Percentiles rank a stretch among this genome's conserved stretches.
These are phyloP conservation scores for Xylaria venustula DNA, from an alignment of 495 filamentous ascomycete species.

Conservation along the genomic window DNA sequence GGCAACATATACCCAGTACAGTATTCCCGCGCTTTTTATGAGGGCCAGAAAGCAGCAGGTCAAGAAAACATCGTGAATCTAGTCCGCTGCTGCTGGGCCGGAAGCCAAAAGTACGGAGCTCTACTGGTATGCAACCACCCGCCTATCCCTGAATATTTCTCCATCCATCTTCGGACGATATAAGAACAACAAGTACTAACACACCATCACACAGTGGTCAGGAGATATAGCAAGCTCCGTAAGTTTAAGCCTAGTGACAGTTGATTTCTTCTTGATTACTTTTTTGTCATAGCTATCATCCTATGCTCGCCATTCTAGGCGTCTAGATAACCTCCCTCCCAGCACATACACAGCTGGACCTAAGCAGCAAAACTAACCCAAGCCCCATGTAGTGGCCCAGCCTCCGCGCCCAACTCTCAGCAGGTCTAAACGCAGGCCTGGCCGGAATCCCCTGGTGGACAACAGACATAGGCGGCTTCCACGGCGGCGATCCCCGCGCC, in stretches of 20 bases:
- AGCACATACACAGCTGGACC: no score
- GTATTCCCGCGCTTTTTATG: conserved; percentile 56
- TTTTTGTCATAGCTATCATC: no score
- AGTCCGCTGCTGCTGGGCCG: conserved; percentile 59
- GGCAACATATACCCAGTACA: conserved; percentile 57
- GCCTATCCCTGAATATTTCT: no score
- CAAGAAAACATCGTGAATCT: conserved; percentile 50
- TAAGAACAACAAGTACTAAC: no score
- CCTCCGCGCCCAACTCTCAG: conserved; percentile 54
- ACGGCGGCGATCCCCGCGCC: conserved; percentile 54
- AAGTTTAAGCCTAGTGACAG: no score
- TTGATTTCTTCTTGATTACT: no score
- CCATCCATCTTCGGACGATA: background rate
- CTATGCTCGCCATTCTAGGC: no score
- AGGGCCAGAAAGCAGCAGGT: conserved; percentile 46
- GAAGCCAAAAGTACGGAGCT: conserved; percentile 58
- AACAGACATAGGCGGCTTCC: conserved; percentile 61
- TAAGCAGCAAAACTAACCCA: no score
- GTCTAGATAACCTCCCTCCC: no score
- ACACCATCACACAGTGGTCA: conserved; percentile 36
- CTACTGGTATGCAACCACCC: conserved; percentile 33
- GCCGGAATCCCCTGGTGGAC: conserved; percentile 60
- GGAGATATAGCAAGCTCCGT: conserved; percentile 56
- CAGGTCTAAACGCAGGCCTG: conserved; percentile 58
- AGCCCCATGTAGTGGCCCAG: conserved; percentile 45